Conservation (phyloP, 768 basidiomycete species). For the Lactarius indigo region DNA sequence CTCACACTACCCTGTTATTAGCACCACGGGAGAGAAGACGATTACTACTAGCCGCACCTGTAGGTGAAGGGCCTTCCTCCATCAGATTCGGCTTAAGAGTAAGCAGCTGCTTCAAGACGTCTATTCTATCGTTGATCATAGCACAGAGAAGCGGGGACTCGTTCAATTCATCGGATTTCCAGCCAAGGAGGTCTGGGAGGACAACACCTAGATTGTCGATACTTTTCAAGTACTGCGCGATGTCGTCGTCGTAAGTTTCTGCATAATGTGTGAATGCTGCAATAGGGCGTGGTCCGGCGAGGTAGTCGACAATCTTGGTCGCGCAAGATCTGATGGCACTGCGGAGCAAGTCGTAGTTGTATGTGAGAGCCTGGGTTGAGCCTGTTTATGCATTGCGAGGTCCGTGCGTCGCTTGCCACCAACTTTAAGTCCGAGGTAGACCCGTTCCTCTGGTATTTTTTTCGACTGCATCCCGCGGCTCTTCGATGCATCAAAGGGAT, state of each 20-base stretch:
- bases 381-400: slow-evolving; percentile 35
- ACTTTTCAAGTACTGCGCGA: slow-evolving; percentile 42
- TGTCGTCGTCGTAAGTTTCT: slow-evolving; percentile 39
- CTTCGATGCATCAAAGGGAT: slow-evolving; percentile 29
- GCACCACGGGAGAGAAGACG: neutral
- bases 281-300: slow-evolving; percentile 43
- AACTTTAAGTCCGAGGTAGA: slow-evolving; percentile 59
- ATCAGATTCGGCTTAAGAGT: slow-evolving; percentile 41
- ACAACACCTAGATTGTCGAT: slow-evolving; percentile 38
- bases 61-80: slow-evolving; percentile 39
- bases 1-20: slow-evolving; percentile 38
- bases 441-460: slow-evolving; percentile 36
- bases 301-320: slow-evolving; percentile 43
- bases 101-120: slow-evolving; percentile 44
- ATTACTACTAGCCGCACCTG: slow-evolving; percentile 34
- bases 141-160: slow-evolving; percentile 52
- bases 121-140: slow-evolving; percentile 36
- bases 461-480: slow-evolving; percentile 32
- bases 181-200: slow-evolving; percentile 50
- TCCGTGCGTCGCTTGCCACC: slow-evolving; percentile 62
- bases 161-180: slow-evolving; percentile 43
- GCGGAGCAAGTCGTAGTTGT: slow-evolving; percentile 14
- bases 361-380: neutral
- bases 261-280: slow-evolving; percentile 52
- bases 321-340: slow-evolving; percentile 3